Percentiles rank a stretch among this genome's conserved stretches.
Conservation (phyloP, 805 yeast species). For the Wickerhamiella occidentalis region DNA sequence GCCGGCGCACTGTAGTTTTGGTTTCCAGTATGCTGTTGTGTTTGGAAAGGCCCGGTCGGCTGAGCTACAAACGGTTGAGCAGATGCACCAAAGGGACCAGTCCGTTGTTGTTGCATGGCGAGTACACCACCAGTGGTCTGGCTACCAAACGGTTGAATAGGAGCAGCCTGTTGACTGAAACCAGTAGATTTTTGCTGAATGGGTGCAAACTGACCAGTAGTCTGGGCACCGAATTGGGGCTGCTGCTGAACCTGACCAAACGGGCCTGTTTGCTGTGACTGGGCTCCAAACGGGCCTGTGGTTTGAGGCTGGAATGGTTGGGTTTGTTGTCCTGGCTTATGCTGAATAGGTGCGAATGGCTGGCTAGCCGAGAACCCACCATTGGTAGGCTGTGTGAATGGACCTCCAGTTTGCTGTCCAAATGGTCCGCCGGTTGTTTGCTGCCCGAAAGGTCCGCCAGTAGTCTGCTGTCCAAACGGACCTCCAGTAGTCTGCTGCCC, state of each 20-base stretch:
- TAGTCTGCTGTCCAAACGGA: slow-evolving; percentile 14
- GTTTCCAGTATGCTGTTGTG: background rate
- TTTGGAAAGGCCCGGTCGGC: slow-evolving; percentile 12
- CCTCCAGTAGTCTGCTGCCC: slow-evolving; percentile 10
- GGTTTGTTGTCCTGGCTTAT: background rate
- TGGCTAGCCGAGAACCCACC: background rate
- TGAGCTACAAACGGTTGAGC: slow-evolving; percentile 17
- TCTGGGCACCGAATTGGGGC: slow-evolving; percentile 8
- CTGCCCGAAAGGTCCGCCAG: slow-evolving; percentile 12
- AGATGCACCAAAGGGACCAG: slow-evolving; percentile 15
- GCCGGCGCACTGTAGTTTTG: slow-evolving; percentile 6
- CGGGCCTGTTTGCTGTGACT: slow-evolving; percentile 16
- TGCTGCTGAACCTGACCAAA: slow-evolving; percentile 12
- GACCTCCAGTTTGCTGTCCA: slow-evolving; percentile 10
- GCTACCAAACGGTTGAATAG: slow-evolving; percentile 23
- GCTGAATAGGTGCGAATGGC: slow-evolving; percentile 7
- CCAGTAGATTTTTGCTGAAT: slow-evolving; percentile 22
- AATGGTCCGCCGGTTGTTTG: slow-evolving; percentile 14
- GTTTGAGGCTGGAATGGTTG: slow-evolving; percentile 22
- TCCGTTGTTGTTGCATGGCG: slow-evolving; percentile 12
- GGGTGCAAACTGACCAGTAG: slow-evolving; percentile 11
- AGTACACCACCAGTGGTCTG: slow-evolving; percentile 15
- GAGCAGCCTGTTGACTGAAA: too few relatives aligned
- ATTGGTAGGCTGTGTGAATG: slow-evolving; percentile 11
- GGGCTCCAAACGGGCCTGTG: background rate